A percentile compares a stretch with the other conserved stretches of the same genome.
Evolutionary conservation across 768 basidiomycete genomes (phyloP).

Genomic region (Phylloporus arenicola): DNA sequence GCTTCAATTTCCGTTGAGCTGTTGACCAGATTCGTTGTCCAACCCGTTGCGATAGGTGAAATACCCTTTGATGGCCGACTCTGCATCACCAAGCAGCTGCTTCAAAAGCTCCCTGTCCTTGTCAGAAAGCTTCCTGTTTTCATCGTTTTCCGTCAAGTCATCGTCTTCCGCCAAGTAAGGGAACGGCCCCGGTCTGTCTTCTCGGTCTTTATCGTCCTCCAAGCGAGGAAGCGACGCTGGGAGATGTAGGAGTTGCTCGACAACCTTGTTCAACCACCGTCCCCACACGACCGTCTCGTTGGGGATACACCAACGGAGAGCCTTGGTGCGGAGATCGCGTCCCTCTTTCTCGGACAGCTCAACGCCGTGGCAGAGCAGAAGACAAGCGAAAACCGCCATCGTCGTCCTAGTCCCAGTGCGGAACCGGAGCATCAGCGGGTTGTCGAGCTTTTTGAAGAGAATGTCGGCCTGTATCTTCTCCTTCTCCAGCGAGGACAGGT

Average conservation of each 20-base stretch:
- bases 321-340: background rate
- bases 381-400: constrained; percentile 21
- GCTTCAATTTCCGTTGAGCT: too few relatives aligned
- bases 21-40: too few relatives aligned
- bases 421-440: background rate
- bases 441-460: constrained; percentile 9
- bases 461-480: constrained; percentile 18
- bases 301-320: background rate
- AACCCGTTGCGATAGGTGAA: background rate
- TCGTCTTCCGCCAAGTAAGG: background rate
- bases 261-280: background rate
- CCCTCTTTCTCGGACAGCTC: background rate
- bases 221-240: too few relatives aligned
- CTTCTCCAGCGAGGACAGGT: constrained; percentile 32
- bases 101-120: background rate
- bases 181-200: background rate
- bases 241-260: background rate
- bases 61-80: constrained; percentile 12
- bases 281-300: background rate
- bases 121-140: background rate
- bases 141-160: too few relatives aligned
- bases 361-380: constrained; percentile 15
- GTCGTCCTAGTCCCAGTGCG: constrained; percentile 18
- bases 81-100: constrained; percentile 13
- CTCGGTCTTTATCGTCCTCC: background rate